A percentile compares a stretch with the other conserved stretches of the same genome.
Evolutionary conservation across 139 green algal species (phyloP).

Genomic region (Spirogloea muscicola): DNA sequence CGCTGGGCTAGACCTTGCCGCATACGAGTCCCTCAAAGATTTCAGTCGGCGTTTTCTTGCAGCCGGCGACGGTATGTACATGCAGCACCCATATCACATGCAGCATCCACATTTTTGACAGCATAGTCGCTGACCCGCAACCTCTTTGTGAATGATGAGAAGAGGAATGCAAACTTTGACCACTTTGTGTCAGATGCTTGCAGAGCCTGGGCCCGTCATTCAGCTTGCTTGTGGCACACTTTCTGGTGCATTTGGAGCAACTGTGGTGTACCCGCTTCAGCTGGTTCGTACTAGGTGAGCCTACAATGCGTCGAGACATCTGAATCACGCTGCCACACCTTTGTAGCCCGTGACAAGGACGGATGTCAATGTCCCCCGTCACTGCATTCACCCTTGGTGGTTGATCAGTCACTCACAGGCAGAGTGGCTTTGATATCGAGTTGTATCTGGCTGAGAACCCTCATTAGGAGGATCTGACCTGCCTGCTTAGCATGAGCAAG

Average conservation of each 20-base stretch:
- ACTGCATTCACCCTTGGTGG: too few species aligned
- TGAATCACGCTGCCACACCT: constrained; percentile 61
- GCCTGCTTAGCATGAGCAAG: too few species aligned
- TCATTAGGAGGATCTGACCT: too few species aligned
- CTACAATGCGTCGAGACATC: constrained; percentile 60
- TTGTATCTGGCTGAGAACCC: too few species aligned
- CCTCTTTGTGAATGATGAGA: too few species aligned
- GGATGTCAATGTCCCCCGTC: too few species aligned
- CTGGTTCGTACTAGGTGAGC: constrained; percentile 44
- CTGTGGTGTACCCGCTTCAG: constrained; percentile 30
- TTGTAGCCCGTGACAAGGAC: too few species aligned
- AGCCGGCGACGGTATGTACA: constrained; percentile 46
- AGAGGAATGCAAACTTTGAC: constrained; percentile 93
- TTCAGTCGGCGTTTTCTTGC: neutral
- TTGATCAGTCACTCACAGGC: too few species aligned
- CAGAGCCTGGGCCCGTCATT: neutral
- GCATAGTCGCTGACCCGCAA: too few species aligned
- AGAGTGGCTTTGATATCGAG: too few species aligned
- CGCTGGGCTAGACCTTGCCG: constrained; percentile 93
- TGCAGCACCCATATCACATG: too few species aligned
- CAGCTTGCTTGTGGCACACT: constrained; percentile 16
- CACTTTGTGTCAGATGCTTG: constrained; percentile 89
- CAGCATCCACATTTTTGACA: too few species aligned
- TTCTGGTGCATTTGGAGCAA: constrained; percentile 53
- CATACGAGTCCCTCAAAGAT: constrained; percentile 91